A percentile compares a stretch with the other conserved stretches of the same genome.
Conservation (phyloP, 108 stramenopile genomes). For the Asterionellopsis glacialis region DNA sequence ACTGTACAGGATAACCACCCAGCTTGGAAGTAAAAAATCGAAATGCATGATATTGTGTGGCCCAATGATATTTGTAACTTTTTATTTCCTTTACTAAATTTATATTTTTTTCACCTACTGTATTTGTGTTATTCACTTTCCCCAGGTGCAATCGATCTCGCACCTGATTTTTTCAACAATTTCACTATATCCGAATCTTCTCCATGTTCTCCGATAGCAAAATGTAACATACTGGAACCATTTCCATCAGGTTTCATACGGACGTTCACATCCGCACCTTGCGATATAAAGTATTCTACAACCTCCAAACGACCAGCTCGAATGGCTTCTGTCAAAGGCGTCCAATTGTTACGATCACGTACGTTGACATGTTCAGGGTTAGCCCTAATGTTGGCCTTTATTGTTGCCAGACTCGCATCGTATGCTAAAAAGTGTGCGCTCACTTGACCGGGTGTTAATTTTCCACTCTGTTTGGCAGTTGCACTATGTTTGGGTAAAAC, state of each 20-base stretch:
- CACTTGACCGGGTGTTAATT: conserved; percentile 42
- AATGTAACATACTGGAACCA: neutral
- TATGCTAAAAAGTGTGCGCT: conserved; percentile 43
- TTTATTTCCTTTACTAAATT: no score
- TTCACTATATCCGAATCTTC: neutral
- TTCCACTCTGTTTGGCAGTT: conserved; percentile 1
- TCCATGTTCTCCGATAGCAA: neutral
- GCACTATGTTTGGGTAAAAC: neutral
- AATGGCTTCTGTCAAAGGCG: conserved; percentile 42
- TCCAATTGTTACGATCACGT: conserved; percentile 49
- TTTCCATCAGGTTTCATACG: conserved; percentile 10
- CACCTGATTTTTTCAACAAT: neutral
- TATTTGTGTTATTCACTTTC: neutral
- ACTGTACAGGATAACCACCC: no score
- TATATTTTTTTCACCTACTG: no score
- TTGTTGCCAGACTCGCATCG: conserved; percentile 14
- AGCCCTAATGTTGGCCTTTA: conserved; percentile 15
- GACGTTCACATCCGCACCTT: conserved; percentile 48
- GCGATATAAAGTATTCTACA: conserved; percentile 28
- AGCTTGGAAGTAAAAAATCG: no score
- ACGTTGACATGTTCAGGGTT: conserved; percentile 28
- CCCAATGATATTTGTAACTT: no score
- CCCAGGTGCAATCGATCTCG: neutral
- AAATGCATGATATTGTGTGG: no score
- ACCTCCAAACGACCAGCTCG: conserved; percentile 31